Base-by-base conservation (phyloP, 768 basidiomycete species). In the Macrolepiota fuliginosa region DNA sequence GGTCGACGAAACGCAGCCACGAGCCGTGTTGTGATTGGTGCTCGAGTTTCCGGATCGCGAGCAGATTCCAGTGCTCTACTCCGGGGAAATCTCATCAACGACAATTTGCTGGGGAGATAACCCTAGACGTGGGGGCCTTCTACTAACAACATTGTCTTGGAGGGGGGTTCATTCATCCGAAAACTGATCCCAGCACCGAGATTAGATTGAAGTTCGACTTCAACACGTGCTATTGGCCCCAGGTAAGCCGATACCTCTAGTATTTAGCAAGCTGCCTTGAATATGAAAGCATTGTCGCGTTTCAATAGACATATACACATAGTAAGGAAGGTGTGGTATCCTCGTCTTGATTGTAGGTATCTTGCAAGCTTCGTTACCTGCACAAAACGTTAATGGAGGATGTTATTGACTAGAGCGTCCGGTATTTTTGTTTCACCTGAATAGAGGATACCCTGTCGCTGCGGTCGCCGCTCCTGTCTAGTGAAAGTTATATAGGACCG, bases 1-100 rank as follows among this genome's bases (percentile, higher is more conserved):
- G 29, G 29, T 1, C 19, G 19, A 45, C n/a, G 42, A 45, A 19
- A 35, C 25, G 15, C 22, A 47, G 24, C 46, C 45, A 19, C 56
- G 19, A 57, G 56, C 32, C 29, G 25, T 15, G 56, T 15, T 36
- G 24, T 58, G 47, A 58, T 58, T 58, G 47, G 49, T 39, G 45
- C 52, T 24, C n/a, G n/a, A 35, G 1, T 25, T n/a, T 45, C 59
- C 59, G 29, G 47, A 36, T 54, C 19, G 25, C 25, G 47, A 10
- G 47, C 22, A 24, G 22, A 49, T 49, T 36, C 13, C 36, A 13
- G 7, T 32, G 37, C 53, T 10, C 53, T 29, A 22, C 7, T 22
- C 6, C n/a, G 4, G 11, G 24, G n/a, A 22, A 9, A 11, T 12
- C 37, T 39, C 53, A 37, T n/a, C 10, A 54, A 15, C 3, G 50